Conservation (phyloP, 352 stramenopile genomes). For the Phytophthora syringae region DNA sequence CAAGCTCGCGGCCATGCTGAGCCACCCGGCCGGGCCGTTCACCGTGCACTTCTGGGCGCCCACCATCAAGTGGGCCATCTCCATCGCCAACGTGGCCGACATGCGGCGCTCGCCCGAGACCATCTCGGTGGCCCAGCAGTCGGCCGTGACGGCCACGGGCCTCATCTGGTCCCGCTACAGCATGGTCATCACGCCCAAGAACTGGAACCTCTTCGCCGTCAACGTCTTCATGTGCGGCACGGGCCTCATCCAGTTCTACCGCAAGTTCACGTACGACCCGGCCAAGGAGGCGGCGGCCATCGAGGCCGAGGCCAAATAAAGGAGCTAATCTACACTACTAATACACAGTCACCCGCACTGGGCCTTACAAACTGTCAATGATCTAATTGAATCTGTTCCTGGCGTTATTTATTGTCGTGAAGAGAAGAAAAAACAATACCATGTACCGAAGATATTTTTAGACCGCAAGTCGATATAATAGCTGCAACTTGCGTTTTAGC, state of each 20-base stretch:
- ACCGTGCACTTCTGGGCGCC: conserved; percentile 92
- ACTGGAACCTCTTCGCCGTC: conserved; percentile 91
- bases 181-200: conserved; percentile 88
- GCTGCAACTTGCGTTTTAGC: too few species aligned
- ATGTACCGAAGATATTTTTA: too few species aligned
- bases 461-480: too few species aligned
- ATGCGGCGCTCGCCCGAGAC: conserved; percentile 80
- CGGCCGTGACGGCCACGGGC: conserved; percentile 76
- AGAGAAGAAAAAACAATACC: too few species aligned
- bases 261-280: conserved; percentile 69
- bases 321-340: conserved; percentile 21
- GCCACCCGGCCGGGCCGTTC: conserved; percentile 87
- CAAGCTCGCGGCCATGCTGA: conserved; percentile 63
- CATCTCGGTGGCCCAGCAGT: conserved; percentile 86
- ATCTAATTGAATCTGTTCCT: too few species aligned
- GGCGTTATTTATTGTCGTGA: too few species aligned
- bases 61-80: conserved; percentile 90
- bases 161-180: conserved; percentile 92
- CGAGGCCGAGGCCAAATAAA: conserved; percentile 9
- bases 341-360: conserved; percentile 4
- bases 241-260: conserved; percentile 81
- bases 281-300: conserved; percentile 7
- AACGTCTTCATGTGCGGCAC: conserved; percentile 90
- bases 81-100: conserved; percentile 85
- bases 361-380: too few species aligned